Percentiles rank a stretch among this genome's conserved stretches.
phyloP scores from a whole-genome alignment of 2,329 filamentous ascomycete genomes.

The Pezicula radicicola region DNA sequence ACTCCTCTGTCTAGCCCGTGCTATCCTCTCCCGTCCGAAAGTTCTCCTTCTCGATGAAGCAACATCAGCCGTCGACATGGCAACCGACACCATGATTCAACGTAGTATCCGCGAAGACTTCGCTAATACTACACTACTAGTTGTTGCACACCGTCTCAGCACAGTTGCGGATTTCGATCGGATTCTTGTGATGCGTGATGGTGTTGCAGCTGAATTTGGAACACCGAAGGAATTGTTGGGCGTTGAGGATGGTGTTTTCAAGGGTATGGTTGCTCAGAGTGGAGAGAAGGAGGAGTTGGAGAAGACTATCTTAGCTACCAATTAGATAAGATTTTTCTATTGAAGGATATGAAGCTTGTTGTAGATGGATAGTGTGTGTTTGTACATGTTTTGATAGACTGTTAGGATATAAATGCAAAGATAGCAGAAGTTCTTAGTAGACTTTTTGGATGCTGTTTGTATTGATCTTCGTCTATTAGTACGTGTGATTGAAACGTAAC shows the following conservation, averaged over 20 bases:
- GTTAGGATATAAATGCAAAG: too few relatives aligned
- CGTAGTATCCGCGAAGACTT: constrained; percentile 72
- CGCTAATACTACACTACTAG: constrained; percentile 62
- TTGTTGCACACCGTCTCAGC: constrained; percentile 72
- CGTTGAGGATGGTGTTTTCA: constrained; percentile 16
- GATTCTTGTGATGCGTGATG: constrained; percentile 67
- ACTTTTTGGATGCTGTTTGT: too few relatives aligned
- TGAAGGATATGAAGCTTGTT: constrained; percentile 10
- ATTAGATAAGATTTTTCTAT: constrained; percentile 4
- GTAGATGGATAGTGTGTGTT: constrained; percentile 7
- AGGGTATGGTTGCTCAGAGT: constrained; percentile 18
- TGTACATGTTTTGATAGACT: too few relatives aligned
- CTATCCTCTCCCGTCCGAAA: constrained; percentile 65
- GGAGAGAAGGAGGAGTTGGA: constrained; percentile 14
- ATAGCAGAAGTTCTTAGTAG: too few relatives aligned
- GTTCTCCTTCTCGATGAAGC: constrained; percentile 77
- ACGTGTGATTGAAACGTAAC: too few relatives aligned
- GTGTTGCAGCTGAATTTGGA: constrained; percentile 64
- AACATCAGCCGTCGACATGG: constrained; percentile 72
- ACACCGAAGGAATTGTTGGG: constrained; percentile 52
- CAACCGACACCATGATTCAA: constrained; percentile 70
- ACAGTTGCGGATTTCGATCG: constrained; percentile 74
- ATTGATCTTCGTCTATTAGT: too few relatives aligned
- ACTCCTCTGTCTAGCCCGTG: constrained; percentile 67
- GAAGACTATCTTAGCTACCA: constrained; percentile 1